A percentile compares a stretch with the other conserved stretches of the same genome.
Conservation (phyloP, 371 early-diverging fungal genomes). For the Mortierella sp. region DNA sequence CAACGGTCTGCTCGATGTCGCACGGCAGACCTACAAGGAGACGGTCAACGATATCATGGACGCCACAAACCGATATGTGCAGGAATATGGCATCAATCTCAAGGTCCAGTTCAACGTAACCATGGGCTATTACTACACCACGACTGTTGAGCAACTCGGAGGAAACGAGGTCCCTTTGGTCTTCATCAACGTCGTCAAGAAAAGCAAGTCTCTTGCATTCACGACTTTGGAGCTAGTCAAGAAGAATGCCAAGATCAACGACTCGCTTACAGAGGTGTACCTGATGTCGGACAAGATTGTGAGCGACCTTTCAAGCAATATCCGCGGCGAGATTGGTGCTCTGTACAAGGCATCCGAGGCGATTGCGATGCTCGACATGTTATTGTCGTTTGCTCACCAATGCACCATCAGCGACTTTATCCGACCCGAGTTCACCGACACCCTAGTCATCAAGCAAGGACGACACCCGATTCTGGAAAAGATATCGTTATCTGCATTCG, state of each 20-base stretch:
- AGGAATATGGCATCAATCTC: conserved; percentile 69
- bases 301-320: conserved; percentile 66
- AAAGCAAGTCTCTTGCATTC: conserved; percentile 72
- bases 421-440: conserved; percentile 86
- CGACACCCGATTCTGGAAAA: conserved; percentile 88
- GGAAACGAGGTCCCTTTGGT: conserved; percentile 59
- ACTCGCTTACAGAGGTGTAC: conserved; percentile 89
- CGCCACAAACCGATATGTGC: conserved; percentile 71
- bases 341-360: conserved; percentile 88
- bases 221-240: conserved; percentile 85
- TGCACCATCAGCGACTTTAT: conserved; percentile 72
- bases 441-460: conserved; percentile 83
- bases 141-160: conserved; percentile 58
- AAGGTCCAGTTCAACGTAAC: conserved; percentile 74
- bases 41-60: conserved; percentile 87
- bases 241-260: conserved; percentile 78
- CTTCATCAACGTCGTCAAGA: conserved; percentile 74
- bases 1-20: conserved; percentile 92
- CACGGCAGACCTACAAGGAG: conserved; percentile 89
- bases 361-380: conserved; percentile 86
- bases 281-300: conserved; percentile 87
- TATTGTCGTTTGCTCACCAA: conserved; percentile 78
- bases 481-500: conserved; percentile 62
- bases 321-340: conserved; percentile 72
- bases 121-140: conserved; percentile 75